Base-by-base conservation (phyloP, 2,329 filamentous ascomycete species). In the Calcarisporium arbuscula region DNA sequence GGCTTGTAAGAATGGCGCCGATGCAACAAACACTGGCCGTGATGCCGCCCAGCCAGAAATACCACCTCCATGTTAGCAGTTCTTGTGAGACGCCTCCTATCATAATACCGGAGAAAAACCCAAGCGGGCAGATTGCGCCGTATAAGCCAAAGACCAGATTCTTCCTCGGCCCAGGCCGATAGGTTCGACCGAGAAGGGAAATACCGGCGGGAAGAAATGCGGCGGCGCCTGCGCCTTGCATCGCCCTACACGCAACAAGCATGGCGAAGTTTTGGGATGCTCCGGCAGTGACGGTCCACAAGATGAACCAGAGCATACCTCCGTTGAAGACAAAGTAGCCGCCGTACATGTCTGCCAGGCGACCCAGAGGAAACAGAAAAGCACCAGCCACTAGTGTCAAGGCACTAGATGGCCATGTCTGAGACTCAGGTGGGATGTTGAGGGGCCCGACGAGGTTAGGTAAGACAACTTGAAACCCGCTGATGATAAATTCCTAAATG, bases 381-480 rank as follows among this genome's bases (percentile, higher is more conserved):
- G 65, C 58, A 10, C 68, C 68, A 3, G 70, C 58, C 3, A 69
- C 62, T 42, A 80, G 47, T 5, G 80, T 77, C 23, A 77, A 70
- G 28, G 77, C 67, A 48, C 60, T 80, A 54, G 60, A 77, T 48
- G 59, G 82, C 83, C 74, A 85, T 60, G 62, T 85, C 60, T 50
- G 71, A 50, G 51, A 78, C 34, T 49, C 70, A 50, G 53, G 66
- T 0, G 82, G 75, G 30, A 89, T 86, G 31, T 77, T 41, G 7
- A 89, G 66, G 5, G 75, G 67, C 25, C 58, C 52, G 19, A 76
- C 65, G 10, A 90, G 57, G 0, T 74, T 74, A 2, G 84, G 84
- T 1, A 87, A 60, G 18, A 88, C 72, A 45, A 82, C 79, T 31
- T 70, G 72, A 52, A 87, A 89, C 12, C 85, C 84, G 34, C 80